Evolutionary conservation across 1,284 basidiomycete species (phyloP).

Genomic region (Apiotrichum gamsii): DNA sequence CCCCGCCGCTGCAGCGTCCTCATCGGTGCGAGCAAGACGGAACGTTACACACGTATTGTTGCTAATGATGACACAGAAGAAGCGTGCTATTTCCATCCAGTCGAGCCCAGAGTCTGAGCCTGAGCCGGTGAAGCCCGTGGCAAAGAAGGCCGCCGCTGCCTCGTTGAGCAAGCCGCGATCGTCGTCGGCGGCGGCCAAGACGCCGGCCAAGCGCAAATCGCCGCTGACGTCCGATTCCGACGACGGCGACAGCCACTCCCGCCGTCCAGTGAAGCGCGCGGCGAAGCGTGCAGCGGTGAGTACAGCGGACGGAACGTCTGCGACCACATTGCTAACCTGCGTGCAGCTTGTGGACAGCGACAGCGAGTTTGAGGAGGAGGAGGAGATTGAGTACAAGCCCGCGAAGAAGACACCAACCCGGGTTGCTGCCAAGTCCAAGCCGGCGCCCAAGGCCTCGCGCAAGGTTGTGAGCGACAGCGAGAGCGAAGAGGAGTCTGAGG

Average conservation of each 20-base stretch:
- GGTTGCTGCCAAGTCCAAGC: constrained; percentile 13
- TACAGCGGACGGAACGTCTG: constrained; percentile 4
- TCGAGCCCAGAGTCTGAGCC: constrained; percentile 6
- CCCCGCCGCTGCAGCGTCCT: constrained; percentile 1
- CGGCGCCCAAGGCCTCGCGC: constrained; percentile 17
- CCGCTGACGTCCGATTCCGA: constrained; percentile 6
- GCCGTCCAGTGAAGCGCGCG: constrained; percentile 5
- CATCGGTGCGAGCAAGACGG: constrained; percentile 5
- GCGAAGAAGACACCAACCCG: too few species aligned
- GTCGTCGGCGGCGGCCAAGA: neutral
- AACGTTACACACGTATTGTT: too few species aligned
- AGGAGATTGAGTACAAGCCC: constrained; percentile 31
- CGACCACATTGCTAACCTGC: neutral
- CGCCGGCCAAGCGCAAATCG: constrained; percentile 7
- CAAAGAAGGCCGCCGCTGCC: constrained; percentile 1
- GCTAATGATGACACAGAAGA: constrained; percentile 7
- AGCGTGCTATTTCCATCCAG: constrained; percentile 7
- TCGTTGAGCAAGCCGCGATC: neutral
- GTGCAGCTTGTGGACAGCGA: constrained; percentile 2
- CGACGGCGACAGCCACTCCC: neutral
- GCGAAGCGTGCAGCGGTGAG: neutral
- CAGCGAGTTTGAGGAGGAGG: constrained; percentile 29
- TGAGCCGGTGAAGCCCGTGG: constrained; percentile 7
- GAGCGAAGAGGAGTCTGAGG: constrained; percentile 18
- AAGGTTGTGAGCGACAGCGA: constrained; percentile 4